Percentiles rank a stretch among this genome's conserved stretches.
Conservation (phyloP, 139 green algal genomes). For the Chlamydomonas incerta region DNA sequence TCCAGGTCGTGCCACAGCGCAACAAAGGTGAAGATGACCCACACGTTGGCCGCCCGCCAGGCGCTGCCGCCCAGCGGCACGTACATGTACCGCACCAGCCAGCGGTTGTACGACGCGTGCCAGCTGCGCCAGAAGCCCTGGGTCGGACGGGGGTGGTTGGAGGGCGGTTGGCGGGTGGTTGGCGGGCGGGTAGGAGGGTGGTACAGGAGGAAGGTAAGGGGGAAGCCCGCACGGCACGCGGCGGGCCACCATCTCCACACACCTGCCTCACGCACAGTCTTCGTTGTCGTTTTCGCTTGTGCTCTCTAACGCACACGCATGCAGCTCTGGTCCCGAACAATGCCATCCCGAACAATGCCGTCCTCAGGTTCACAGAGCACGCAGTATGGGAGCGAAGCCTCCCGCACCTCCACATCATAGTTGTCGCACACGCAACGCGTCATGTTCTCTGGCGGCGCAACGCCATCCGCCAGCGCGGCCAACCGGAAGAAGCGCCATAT, state of each 20-base stretch:
- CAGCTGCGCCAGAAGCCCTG: slow-evolving; percentile 93
- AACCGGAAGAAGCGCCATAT: slow-evolving; percentile 86
- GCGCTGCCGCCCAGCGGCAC: slow-evolving; percentile 86
- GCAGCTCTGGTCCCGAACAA: no score
- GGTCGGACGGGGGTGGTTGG: not conserved
- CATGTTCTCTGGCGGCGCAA: slow-evolving; percentile 96
- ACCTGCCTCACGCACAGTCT: no score
- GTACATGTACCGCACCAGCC: slow-evolving; percentile 96
- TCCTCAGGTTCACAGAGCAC: no score
- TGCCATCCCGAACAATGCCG: no score
- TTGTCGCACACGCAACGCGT: slow-evolving; percentile 92
- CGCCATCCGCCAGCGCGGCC: slow-evolving; percentile 79
- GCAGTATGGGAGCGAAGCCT: no score
- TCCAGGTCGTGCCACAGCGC: slow-evolving; percentile 97
- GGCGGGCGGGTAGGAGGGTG: no score
- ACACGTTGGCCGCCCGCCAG: slow-evolving; percentile 78
- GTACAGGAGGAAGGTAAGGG: no score
- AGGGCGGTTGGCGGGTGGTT: no score
- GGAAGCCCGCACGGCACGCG: no score
- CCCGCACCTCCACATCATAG: slow-evolving; percentile 86
- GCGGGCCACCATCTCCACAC: no score
- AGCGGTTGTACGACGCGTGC: slow-evolving; percentile 95
- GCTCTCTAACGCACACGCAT: no score
- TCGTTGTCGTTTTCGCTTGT: no score
- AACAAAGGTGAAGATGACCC: slow-evolving; percentile 96